Percentiles rank a stretch among this genome's conserved stretches.
These are phyloP conservation scores for Podila epicladia DNA, from an alignment of 192 early-diverging fungal species.

Conservation along the genomic window DNA sequence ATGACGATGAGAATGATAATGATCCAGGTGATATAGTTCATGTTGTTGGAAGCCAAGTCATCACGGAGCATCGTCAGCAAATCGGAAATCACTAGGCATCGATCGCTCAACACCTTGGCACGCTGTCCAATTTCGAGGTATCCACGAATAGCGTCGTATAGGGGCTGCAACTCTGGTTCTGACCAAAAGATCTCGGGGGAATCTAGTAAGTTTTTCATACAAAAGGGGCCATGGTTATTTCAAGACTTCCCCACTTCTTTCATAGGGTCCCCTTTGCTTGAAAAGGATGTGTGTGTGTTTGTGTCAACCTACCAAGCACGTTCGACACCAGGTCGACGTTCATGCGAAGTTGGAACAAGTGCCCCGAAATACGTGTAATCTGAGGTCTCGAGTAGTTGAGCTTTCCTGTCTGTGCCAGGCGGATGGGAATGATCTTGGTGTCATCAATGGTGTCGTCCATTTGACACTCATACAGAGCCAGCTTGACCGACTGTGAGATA, in stretches of 20 bases:
- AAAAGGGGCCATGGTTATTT: neutral
- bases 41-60: conserved; percentile 63
- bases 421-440: conserved; percentile 67
- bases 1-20: conserved; percentile 71
- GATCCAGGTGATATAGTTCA: conserved; percentile 68
- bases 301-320: conserved; percentile 68
- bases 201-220: conserved; percentile 50
- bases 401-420: conserved; percentile 64
- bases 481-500: conserved; percentile 66
- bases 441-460: conserved; percentile 71
- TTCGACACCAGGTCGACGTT: conserved; percentile 87
- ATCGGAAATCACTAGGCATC: conserved; percentile 67
- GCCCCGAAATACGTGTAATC: conserved; percentile 65
- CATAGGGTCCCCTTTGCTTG: neutral
- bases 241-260: no score
- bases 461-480: conserved; percentile 66
- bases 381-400: conserved; percentile 59
- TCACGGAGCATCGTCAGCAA: conserved; percentile 70
- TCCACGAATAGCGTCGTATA: conserved; percentile 82
- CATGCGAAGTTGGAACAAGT: conserved; percentile 80
- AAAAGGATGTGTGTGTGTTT: neutral
- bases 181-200: conserved; percentile 87
- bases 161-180: conserved; percentile 77
- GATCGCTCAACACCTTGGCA: conserved; percentile 67
- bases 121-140: conserved; percentile 77